Base-by-base conservation (phyloP, 345 rosid species). In the Draba incana region DNA sequence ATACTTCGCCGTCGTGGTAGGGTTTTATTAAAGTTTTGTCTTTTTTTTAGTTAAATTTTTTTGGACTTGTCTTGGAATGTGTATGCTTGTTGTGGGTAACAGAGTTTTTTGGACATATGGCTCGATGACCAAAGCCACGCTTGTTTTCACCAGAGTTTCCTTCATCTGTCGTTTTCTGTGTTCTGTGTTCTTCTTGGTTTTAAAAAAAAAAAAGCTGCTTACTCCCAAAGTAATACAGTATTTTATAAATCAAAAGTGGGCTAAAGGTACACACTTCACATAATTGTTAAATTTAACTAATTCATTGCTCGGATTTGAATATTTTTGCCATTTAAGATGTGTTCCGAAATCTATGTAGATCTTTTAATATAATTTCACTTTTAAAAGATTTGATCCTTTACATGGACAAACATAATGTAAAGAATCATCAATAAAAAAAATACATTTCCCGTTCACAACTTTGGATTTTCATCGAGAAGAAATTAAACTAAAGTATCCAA, bases 1-100 rank as follows among this genome's bases (percentile, higher is more conserved):
- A 82, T 78, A 92, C 93, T 56, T 92, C 97, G 57, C 90, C 93
- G 76, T 92, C 98, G 12, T 88, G 97, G 98, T 92, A 74, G 59
- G 5, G 38, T 62, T 75, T 30, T 45, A 2, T 5, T 37, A 35
- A 8, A 35, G 8, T 52, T 52, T 55, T 23, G 28, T 23, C 8
- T 28, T 41, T 9, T 28, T 9, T 28, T 24, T 28, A 28, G 15
- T 44, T 48, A 37, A 10, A 3, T 14, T 6, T 74, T 59, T 60
- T 57, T 44, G 49, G 35, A 3, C 5, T 28, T 8, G 43, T 74
- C 68, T 74, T 67, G 78, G 54, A 46, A 68, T 61, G 58, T 74
- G 69, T 61, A 27, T 61, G 77, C 10, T 66, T 64, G 47, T 62
- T 51, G 44, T 66, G 41, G 68, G 68, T 64, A 33, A 50, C 57